A percentile compares a stretch with the other conserved stretches of the same genome.
Evolutionary conservation across 2,329 filamentous ascomycete genomes (phyloP).

Genomic region (Chaetoscypha palmicola): DNA sequence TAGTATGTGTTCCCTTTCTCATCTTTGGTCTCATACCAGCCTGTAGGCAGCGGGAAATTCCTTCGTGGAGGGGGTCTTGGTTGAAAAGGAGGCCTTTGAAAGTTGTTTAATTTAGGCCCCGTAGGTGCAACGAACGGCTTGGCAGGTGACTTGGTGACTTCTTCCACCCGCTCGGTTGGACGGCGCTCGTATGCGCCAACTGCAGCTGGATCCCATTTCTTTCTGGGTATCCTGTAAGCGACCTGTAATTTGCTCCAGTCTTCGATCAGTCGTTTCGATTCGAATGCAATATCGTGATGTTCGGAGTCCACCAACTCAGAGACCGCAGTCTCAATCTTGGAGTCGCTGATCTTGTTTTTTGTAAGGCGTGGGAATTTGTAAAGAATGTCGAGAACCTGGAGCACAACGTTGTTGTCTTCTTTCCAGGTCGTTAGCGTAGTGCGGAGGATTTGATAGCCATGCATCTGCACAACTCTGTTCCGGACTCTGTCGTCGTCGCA

Average conservation of each 20-base stretch:
- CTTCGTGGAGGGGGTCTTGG: constrained; percentile 49
- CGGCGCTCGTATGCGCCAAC: constrained; percentile 53
- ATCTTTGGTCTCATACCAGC: constrained; percentile 76
- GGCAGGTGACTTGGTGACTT: constrained; percentile 31
- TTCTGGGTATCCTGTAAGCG: constrained; percentile 85
- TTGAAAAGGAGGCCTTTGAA: constrained; percentile 49
- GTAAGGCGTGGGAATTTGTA: constrained; percentile 85
- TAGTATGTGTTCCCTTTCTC: constrained; percentile 71
- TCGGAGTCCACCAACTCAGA: constrained; percentile 59
- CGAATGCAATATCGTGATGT: constrained; percentile 67
- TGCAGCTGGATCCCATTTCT: constrained; percentile 70
- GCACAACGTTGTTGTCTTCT: constrained; percentile 82
- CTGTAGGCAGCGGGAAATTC: constrained; percentile 61
- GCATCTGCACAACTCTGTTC: constrained; percentile 87
- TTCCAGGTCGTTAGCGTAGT: constrained; percentile 77
- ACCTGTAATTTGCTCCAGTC: constrained; percentile 87
- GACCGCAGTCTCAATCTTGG: constrained; percentile 83
- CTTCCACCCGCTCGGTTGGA: constrained; percentile 52
- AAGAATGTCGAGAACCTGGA: constrained; percentile 85
- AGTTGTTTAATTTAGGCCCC: constrained; percentile 38
- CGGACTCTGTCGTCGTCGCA: constrained; percentile 82
- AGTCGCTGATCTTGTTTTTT: constrained; percentile 93
- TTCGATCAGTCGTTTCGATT: constrained; percentile 64
- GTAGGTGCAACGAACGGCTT: constrained; percentile 36
- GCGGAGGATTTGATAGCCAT: constrained; percentile 93